A percentile compares a stretch with the other conserved stretches of the same genome.
Conservation (phyloP, 2,329 filamentous ascomycete genomes). For the Trematosphaeria pertusa region DNA sequence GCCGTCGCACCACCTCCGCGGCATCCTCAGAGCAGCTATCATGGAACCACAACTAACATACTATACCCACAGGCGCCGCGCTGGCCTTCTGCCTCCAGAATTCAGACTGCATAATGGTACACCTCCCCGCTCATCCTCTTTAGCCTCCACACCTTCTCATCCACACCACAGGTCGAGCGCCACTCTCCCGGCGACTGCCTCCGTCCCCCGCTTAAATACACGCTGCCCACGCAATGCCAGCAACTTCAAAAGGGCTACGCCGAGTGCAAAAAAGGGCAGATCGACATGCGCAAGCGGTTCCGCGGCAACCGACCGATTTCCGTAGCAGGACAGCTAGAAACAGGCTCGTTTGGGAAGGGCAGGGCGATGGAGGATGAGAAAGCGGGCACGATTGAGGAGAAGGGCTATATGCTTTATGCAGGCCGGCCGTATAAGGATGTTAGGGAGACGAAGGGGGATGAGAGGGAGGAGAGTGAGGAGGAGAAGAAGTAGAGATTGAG, state of each 20-base stretch:
- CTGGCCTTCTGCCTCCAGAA: conserved; percentile 94
- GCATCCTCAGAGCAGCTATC: neutral
- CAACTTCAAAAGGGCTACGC: conserved; percentile 90
- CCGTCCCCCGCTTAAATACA: conserved; percentile 78
- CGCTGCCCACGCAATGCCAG: conserved; percentile 85
- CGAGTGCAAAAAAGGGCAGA: conserved; percentile 94
- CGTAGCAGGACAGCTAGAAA: conserved; percentile 41
- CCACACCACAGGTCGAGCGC: conserved; percentile 64
- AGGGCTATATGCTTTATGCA: conserved; percentile 48
- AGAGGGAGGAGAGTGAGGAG: conserved; percentile 29
- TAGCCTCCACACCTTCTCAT: neutral
- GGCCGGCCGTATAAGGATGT: conserved; percentile 40
- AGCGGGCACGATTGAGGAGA: conserved; percentile 45
- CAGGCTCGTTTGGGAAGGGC: conserved; percentile 40
- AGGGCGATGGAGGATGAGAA: conserved; percentile 39
- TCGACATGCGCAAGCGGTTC: conserved; percentile 99
- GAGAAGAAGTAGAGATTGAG: conserved; percentile 7
- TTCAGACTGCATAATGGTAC: conserved; percentile 88
- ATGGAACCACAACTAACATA: too few species aligned
- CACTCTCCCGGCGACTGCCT: conserved; percentile 89
- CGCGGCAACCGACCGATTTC: conserved; percentile 87
- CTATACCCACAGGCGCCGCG: conserved; percentile 73
- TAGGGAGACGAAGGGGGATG: conserved; percentile 37
- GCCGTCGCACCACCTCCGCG: neutral
- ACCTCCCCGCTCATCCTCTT: neutral